Base-by-base conservation (phyloP, 176 grass and related monocot species). In the Echinochloa phyllopogon region DNA sequence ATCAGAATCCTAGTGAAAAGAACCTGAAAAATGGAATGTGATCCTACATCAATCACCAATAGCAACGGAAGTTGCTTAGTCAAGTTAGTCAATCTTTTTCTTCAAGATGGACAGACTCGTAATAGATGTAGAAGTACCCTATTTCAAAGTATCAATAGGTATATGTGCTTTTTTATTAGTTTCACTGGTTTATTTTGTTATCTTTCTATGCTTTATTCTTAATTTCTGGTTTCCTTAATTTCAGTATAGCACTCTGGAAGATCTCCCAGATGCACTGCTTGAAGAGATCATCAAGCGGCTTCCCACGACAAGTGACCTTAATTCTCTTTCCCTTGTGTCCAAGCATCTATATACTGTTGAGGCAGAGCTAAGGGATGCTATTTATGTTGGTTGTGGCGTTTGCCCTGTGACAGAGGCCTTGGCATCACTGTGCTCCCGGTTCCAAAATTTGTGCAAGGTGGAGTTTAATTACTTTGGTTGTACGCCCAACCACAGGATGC, bases 281-380 rank as follows among this genome's bases (percentile, higher is more conserved):
- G 45, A 11, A 73, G 70, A 73, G 70, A 73, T 33, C 14, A 48
- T 73, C 70, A 73, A 73, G 70, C 45, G 70, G 70, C 70, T 73
- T 73, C 45, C 70, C 6, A 27, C 6, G 2, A 48, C 45, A 73
- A 73, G 70, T 93, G 68, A 71, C 47, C 42, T 71, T 15, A 47
- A 27, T 25, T 71, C 42, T 24, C 2, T 71, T 47, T 71, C 91
- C 10, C 85, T 93, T 10, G 84, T 73, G 38, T 82, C 84, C 47
- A 93, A 88, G 72, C 80, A 70, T 3, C 60, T 93, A 16, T 85
- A 82, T 72, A 37, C 20, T 12, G 59, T 87, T 4, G 87, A 93
- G 33, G 52, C 81, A 43, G 84, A 90, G 70, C 63, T 76, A 65
- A 87, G 87, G 43, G 81, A 84, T 40, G 52, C 83, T 29, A 61